Evolutionary conservation across 805 yeast genomes (phyloP).

Genomic region (Suhomyces vadensis): DNA sequence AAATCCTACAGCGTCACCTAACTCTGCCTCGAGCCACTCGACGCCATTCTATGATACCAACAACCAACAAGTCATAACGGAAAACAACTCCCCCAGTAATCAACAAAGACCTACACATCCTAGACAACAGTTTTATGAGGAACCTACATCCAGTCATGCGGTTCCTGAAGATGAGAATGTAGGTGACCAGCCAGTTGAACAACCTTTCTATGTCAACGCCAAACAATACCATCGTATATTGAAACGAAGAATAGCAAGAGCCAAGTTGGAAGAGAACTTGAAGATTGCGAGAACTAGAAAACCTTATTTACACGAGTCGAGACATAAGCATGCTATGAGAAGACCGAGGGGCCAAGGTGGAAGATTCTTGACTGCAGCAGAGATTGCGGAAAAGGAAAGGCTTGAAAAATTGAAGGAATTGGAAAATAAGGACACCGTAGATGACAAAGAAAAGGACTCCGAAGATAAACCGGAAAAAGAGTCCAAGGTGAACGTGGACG

Average conservation of each 20-base stretch:
- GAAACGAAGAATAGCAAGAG: constrained; percentile 91
- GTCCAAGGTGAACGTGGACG: constrained; percentile 7
- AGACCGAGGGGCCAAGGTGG: constrained; percentile 99
- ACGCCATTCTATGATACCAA: constrained; percentile 28
- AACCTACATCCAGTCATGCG: constrained; percentile 8
- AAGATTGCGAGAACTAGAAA: constrained; percentile 86
- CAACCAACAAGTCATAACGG: constrained; percentile 10
- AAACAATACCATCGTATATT: constrained; percentile 94
- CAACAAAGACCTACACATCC: constrained; percentile 15
- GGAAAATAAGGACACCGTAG: constrained; percentile 23
- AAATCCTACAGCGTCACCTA: constrained; percentile 8
- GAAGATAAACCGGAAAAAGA: background rate
- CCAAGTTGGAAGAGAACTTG: constrained; percentile 84
- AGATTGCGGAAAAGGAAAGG: constrained; percentile 47
- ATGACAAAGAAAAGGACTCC: background rate
- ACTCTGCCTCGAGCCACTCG: constrained; percentile 12
- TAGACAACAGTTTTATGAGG: constrained; percentile 10
- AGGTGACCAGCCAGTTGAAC: constrained; percentile 50
- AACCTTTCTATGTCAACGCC: constrained; percentile 96
- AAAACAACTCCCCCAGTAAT: constrained; percentile 12
- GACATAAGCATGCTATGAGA: constrained; percentile 99
- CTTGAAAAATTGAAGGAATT: constrained; percentile 39
- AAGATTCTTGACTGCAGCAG: constrained; percentile 90
- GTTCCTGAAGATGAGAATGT: constrained; percentile 14
- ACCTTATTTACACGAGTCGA: constrained; percentile 93